Evolutionary conservation across 2,329 filamentous ascomycete species (phyloP), one percentile per base, ranked within the genome.

Genomic region (Fusarium verticillioides): DNA sequence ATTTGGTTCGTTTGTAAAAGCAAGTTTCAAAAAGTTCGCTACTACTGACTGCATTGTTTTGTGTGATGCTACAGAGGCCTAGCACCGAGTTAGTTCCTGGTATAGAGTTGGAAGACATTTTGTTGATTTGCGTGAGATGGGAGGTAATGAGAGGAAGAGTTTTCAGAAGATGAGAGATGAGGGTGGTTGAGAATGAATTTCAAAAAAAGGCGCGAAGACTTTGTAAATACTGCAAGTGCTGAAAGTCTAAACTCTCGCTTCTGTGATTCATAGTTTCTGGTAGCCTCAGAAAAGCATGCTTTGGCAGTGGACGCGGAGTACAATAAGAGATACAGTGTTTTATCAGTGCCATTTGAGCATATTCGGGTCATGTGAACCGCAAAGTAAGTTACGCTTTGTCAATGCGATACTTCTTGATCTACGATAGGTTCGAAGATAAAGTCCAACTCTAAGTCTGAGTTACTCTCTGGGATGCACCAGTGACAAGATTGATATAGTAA

Each of bases 1-100:
- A 73, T 1, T 54, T 57, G 7, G 15, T 21, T 0, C 72, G 43
- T 11, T 71, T 60, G 36, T 74, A 71, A 8, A 68, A 56, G 10
- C 72, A 73, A 9, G 52, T 26, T 4, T 18, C 19, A 6, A 58
- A 19, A 16, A 63, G 4, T 15, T 34, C 3, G 1, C 16, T 19
- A 12, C 1, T 23, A 9, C 11, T 34, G 2, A 9, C 5, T 23
- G 6, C 3, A 2, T 5, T 23, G 8, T 15, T 7, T 19, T 19
- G 8, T 5, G 30, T 19, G 2, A 11, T 52, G 0, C 3, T 23
- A 2, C 16, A 50, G 16, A 9, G n/a, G 7, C 0, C n/a, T 19
- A 7, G 6, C 16, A 1, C 4, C 1, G n/a, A 15, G n/a, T 15
- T 23, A 0, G 6, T 19, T 4, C 3, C 10, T 19, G 16, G 0